Base-by-base conservation (phyloP, 2,329 filamentous ascomycete species). In the Rhytidhysteron rufulum region DNA sequence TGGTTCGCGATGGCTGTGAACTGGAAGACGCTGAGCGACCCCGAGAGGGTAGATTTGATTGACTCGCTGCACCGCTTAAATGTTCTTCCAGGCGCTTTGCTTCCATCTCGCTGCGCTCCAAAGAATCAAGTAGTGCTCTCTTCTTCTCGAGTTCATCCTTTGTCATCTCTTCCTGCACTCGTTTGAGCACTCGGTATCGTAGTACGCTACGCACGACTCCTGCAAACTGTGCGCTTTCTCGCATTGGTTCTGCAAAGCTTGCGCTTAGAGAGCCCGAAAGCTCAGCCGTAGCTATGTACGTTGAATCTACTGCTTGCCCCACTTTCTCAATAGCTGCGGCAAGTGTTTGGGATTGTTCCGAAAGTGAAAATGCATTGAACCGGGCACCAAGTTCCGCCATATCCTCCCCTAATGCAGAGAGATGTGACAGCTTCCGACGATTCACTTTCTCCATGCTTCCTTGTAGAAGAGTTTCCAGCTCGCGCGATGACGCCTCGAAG, bases 381-480 rank as follows among this genome's bases (percentile, higher is more conserved):
- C 89, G 80, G n/a, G 90, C 93, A 6, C 93, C 93, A 7, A 98
- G 75, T 59, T 98, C 93, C 51, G 89, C 88, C 45, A 97, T 77
- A 61, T 98, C 93, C 4, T 88, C 79, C 3, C 88, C 88, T 35
- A 96, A 73, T 4, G 85, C 82, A 11, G 87, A 87, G 8, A 97
- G 68, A 57, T 98, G 93, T 45, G 82, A 87, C 5, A 98, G 71
- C 5, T 90, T 89, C 25, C 93, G 80, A 22, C 91, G 82, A 57
- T 97, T 98, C 46, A 96, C 89, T 65, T 95, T 96, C 63, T 98
- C 94, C 73, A 98, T 95, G 5, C 88, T 89, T 0, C 93, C 93
- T 55, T 86, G 89, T 3, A 98, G 74, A 4, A 97, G 76, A 13
- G 85, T 74, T 63, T 98, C 94, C 2, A 97, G 74, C 50, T 97